Conservation (phyloP, 257 asterid species). For the Plantago ovata region DNA sequence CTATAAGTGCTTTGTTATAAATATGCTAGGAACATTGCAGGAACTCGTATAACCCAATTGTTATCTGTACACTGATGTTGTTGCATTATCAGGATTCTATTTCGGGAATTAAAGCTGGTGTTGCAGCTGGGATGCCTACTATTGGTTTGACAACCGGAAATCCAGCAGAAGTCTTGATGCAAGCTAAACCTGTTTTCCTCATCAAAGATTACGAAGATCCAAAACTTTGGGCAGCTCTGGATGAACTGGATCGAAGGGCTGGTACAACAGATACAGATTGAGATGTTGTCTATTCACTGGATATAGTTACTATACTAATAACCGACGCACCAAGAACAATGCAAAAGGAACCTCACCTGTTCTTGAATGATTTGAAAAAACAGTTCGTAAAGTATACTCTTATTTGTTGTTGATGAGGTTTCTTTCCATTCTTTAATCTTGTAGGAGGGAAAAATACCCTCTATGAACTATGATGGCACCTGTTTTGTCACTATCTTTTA, state of each 20-base stretch:
- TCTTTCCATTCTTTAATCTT: not conserved
- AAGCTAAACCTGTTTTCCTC: conserved; percentile 81
- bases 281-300: not conserved
- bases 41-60: not conserved
- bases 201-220: conserved; percentile 83
- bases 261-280: not conserved
- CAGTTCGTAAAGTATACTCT: not conserved
- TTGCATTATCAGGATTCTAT: conserved; percentile 64
- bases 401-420: not conserved
- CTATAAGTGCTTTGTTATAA: too few species aligned
- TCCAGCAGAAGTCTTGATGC: conserved; percentile 57
- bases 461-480: too few species aligned
- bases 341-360: not conserved
- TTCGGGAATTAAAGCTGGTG: conserved; percentile 95
- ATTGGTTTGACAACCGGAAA: conserved; percentile 80
- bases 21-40: too few species aligned
- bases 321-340: too few species aligned
- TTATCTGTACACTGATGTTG: not conserved
- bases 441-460: not conserved
- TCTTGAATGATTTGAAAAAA: not conserved
- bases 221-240: conserved; percentile 74
- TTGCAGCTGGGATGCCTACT: conserved; percentile 86
- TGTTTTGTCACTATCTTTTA: too few species aligned
- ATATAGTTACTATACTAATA: too few species aligned
- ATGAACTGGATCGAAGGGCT: conserved; percentile 52